Conservation (phyloP, 2,329 filamentous ascomycete species). For the Paracoccidioides lutzii region DNA sequence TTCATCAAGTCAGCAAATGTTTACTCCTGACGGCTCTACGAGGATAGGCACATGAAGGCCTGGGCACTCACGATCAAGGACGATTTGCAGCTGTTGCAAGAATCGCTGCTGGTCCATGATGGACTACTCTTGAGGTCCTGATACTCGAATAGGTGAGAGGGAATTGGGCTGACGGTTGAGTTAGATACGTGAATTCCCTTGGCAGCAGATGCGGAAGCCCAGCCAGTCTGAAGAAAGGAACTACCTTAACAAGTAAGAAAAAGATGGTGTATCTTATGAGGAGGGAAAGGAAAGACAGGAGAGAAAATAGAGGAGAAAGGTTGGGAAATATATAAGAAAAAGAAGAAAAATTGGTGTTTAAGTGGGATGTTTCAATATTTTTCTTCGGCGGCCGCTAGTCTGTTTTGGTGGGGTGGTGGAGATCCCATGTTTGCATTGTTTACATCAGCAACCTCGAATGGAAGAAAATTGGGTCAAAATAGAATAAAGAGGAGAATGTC, state of each 20-base stretch:
- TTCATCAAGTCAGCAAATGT: slow-evolving; percentile 2
- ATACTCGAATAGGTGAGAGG: not conserved
- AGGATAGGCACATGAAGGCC: not conserved
- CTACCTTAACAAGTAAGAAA: slow-evolving; percentile 9
- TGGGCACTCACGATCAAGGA: slow-evolving; percentile 62
- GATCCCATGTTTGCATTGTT: slow-evolving; percentile 1
- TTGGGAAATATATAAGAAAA: slow-evolving; percentile 1
- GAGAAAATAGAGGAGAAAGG: not conserved
- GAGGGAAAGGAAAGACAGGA: slow-evolving; percentile 6
- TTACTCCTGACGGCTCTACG: slow-evolving; percentile 1
- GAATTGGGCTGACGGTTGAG: not conserved
- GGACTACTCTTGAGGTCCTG: slow-evolving; percentile 6
- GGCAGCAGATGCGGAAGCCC: not conserved
- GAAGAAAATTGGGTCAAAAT: not conserved
- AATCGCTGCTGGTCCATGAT: slow-evolving; percentile 73
- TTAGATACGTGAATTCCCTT: not conserved
- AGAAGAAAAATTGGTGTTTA: not conserved
- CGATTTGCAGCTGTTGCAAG: slow-evolving; percentile 72
- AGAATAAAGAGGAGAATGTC: not conserved
- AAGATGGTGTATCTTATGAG: slow-evolving; percentile 10
- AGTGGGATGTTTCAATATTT: slow-evolving; percentile 6
- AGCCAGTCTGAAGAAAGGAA: not conserved
- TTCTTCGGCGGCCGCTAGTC: not conserved
- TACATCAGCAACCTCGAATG: not conserved
- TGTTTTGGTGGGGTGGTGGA: not conserved